These are phyloP conservation scores for Grigorovia jiainica DNA, from an alignment of 805 yeast genomes.

Conservation along the genomic window DNA sequence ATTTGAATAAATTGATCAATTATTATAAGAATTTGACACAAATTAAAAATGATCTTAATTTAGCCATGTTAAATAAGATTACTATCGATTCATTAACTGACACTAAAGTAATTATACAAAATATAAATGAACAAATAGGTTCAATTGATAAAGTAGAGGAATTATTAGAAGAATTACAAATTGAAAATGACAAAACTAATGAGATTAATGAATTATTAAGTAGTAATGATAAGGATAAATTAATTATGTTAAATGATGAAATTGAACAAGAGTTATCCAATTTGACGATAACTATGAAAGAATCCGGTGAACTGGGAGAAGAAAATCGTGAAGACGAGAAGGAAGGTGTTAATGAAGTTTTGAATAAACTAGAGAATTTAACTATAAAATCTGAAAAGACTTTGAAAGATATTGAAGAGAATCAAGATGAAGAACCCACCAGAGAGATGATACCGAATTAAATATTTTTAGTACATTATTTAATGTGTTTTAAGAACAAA, in stretches of 20 bases:
- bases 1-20: constrained; percentile 26
- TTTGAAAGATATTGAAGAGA: background rate
- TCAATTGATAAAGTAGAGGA: constrained; percentile 36
- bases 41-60: constrained; percentile 34
- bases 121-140: constrained; percentile 34
- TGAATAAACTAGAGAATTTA: constrained; percentile 18
- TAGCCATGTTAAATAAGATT: constrained; percentile 33
- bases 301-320: constrained; percentile 5
- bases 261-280: constrained; percentile 21
- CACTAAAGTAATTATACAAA: constrained; percentile 29
- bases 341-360: background rate
- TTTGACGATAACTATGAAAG: background rate
- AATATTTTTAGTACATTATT: background rate
- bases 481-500: too few relatives aligned
- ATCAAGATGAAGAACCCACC: background rate
- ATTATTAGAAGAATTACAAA: constrained; percentile 33
- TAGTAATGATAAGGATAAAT: constrained; percentile 16
- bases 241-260: constrained; percentile 29
- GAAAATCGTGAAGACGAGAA: too few relatives aligned
- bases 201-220: constrained; percentile 28
- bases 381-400: constrained; percentile 7
- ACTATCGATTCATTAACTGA: constrained; percentile 31
- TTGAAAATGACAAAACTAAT: constrained; percentile 30
- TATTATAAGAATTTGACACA: constrained; percentile 31
- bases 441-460: background rate